A percentile compares a stretch with the other conserved stretches of the same genome.
Evolutionary conservation across 306 rosid genomes (phyloP).

Genomic region (Vicia faba): DNA sequence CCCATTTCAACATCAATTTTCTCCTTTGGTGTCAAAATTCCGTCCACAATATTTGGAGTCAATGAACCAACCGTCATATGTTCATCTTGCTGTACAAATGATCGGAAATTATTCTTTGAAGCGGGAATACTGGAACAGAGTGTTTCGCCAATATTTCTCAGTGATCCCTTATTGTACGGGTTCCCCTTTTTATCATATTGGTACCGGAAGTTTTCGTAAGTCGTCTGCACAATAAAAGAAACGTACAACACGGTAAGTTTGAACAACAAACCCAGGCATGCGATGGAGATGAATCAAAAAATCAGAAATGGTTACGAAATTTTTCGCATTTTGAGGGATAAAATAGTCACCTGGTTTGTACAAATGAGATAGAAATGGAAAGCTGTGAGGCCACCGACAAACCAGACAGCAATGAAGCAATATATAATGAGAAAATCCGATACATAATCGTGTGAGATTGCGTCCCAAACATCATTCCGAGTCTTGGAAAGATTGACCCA

Average conservation of each 20-base stretch:
- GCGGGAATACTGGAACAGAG: slow-evolving; percentile 61
- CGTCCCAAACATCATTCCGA: slow-evolving; percentile 38
- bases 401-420: slow-evolving; percentile 87
- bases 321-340: slow-evolving; percentile 31
- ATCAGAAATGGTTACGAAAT: slow-evolving; percentile 19
- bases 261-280: slow-evolving; percentile 12
- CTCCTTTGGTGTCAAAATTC: slow-evolving; percentile 57
- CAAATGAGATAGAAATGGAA: slow-evolving; percentile 88
- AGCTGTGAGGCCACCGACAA: slow-evolving; percentile 91
- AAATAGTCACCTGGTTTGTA: slow-evolving; percentile 78
- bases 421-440: slow-evolving; percentile 67
- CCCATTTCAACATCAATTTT: slow-evolving; percentile 88
- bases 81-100: slow-evolving; percentile 58
- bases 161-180: slow-evolving; percentile 67
- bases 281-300: slow-evolving; percentile 24
- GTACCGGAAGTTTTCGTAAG: slow-evolving; percentile 91
- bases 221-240: slow-evolving; percentile 61
- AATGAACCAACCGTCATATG: slow-evolving; percentile 38
- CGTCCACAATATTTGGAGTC: slow-evolving; percentile 51
- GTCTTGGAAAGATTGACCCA: slow-evolving; percentile 52
- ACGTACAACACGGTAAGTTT: neutral
- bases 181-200: slow-evolving; percentile 82
- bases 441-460: slow-evolving; percentile 54
- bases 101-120: slow-evolving; percentile 62
- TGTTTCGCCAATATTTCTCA: slow-evolving; percentile 54